A percentile compares a stretch with the other conserved stretches of the same genome.
Evolutionary conservation across 108 stramenopile species (phyloP).

Genomic region (Pinguiococcus pyrenoidosus): DNA sequence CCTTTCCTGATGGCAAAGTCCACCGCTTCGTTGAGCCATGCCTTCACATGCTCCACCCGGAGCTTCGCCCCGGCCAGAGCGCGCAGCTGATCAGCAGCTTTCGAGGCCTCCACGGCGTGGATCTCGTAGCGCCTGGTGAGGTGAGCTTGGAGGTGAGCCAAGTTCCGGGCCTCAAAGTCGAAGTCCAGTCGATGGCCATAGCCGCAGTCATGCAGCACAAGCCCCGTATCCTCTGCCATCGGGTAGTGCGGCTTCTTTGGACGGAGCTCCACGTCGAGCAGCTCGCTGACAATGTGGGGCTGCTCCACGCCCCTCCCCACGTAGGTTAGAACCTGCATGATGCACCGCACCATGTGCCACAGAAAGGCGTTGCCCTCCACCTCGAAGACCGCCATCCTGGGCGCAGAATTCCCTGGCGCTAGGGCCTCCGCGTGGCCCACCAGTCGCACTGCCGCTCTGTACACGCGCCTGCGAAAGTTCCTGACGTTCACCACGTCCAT

Average conservation of each 20-base stretch:
- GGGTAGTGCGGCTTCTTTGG: constrained; percentile 76
- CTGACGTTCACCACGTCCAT: constrained; percentile 55
- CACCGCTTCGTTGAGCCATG: too few species aligned
- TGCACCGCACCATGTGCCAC: constrained; percentile 95
- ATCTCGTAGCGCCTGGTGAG: too few species aligned
- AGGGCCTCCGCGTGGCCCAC: not conserved
- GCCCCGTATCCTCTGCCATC: constrained; percentile 62
- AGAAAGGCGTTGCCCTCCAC: constrained; percentile 79
- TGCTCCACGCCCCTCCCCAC: constrained; percentile 65
- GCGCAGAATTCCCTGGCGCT: too few species aligned
- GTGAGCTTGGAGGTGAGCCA: not conserved
- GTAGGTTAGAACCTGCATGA: constrained; percentile 66
- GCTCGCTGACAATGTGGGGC: constrained; percentile 50
- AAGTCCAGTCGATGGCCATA: constrained; percentile 34
- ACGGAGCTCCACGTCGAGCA: constrained; percentile 58
- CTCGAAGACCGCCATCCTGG: constrained; percentile 57
- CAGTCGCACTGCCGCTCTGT: not conserved
- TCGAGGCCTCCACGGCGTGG: too few species aligned
- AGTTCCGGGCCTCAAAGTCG: constrained; percentile 17
- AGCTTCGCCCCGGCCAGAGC: too few species aligned
- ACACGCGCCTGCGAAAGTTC: constrained; percentile 2
- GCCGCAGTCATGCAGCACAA: constrained; percentile 70
- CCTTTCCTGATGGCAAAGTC: too few species aligned
- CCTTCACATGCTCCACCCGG: too few species aligned
- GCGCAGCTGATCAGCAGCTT: too few species aligned